Base-by-base conservation (phyloP, 2,329 filamentous ascomycete species). In the Aspergillus sp. region DNA sequence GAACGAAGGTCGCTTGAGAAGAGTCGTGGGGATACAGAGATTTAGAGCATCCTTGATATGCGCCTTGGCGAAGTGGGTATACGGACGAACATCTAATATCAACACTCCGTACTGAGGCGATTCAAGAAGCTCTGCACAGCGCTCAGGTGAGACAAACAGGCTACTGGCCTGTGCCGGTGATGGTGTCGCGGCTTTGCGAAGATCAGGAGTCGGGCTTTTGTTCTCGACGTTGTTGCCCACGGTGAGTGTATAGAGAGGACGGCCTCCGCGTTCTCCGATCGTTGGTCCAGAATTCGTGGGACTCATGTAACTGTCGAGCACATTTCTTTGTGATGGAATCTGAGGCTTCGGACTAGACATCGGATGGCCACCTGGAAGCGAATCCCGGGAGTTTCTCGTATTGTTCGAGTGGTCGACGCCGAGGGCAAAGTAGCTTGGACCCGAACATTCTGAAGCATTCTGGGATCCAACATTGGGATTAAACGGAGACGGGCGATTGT, bases 11-110 rank as follows among this genome's bases (percentile, higher is more conserved):
- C 94, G 82, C 72, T 97, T 97, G 16, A 99, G 75, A 13, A 99
- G 76, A 0, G 93, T 97, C 0, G 94, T 97, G 0, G 94, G 94
- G 55, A 97, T 96, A 67, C 94, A 97, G 4, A 99, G 78, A 67
- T 95, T 97, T 29, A 99, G 75, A 0, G 93, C 90, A n/a, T 87
- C 87, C 46, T 80, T 76, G 50, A 97, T 88, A 25, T 89, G 85
- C 19, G 88, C 86, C 43, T 83, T 80, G 1, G 86, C 82, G 66
- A 88, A 97, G 59, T 93, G 90, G 17, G 91, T 91, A 23, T 87
- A 89, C 0, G 95, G 91, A 36, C 94, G 85, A 19, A 97, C 82
- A 68, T 99, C 94, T 4, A 99, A 76, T 1, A 97, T 68, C 29
- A 99, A 75, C 0, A 89, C 72, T 44, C 81, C 71, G 38, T 81